A percentile compares a stretch with the other conserved stretches of the same genome.
Evolutionary conservation across 768 basidiomycete genomes (phyloP).

Genomic region (Mycena galopus): DNA sequence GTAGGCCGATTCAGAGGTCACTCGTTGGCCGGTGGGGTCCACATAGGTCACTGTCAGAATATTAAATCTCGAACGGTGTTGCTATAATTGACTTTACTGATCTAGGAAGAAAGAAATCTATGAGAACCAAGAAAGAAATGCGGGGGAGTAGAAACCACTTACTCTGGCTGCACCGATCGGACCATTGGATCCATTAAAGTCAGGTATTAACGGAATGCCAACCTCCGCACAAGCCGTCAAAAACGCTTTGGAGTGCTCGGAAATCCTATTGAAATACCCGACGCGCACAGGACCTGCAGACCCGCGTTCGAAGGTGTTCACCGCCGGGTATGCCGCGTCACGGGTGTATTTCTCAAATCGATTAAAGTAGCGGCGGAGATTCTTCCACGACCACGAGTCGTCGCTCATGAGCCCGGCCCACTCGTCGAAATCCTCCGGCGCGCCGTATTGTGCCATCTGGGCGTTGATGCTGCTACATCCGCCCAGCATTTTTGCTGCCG

Average conservation of each 20-base stretch:
- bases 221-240: constrained; percentile 65
- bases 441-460: no score
- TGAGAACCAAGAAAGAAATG: neutral
- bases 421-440: constrained; percentile 57
- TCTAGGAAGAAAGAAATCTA: constrained; percentile 43
- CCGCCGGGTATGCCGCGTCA: constrained; percentile 62
- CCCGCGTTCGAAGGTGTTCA: constrained; percentile 63
- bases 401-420: constrained; percentile 70
- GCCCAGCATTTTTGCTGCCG: neutral
- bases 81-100: constrained; percentile 50
- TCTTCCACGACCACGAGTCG: constrained; percentile 72
- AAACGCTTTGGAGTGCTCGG: constrained; percentile 63
- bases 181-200: constrained; percentile 72
- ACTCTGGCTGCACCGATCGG: constrained; percentile 75
- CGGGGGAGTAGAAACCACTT: constrained; percentile 33
- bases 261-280: constrained; percentile 66
- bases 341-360: constrained; percentile 76
- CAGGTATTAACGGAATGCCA: constrained; percentile 71
- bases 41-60: constrained; percentile 73
- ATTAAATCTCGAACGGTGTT: neutral
- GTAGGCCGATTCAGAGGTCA: constrained; percentile 76
- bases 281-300: constrained; percentile 68
- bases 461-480: neutral
- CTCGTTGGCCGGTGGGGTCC: constrained; percentile 62
- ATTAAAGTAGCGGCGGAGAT: constrained; percentile 68